Conservation (phyloP, 1,284 basidiomycete species). For the Rhodotorula glutinis region DNA sequence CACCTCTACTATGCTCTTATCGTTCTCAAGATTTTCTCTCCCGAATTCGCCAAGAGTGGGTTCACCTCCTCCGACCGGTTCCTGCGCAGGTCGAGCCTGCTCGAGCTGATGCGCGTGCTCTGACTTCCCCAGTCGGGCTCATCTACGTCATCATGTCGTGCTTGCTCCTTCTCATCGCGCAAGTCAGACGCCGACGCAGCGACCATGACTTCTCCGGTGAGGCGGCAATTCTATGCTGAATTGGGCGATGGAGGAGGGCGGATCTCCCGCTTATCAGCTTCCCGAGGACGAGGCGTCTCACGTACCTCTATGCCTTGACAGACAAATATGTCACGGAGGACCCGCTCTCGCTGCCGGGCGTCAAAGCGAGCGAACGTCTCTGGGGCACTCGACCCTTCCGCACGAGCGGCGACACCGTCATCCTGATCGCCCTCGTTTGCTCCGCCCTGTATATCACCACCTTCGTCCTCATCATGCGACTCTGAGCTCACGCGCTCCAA, state of each 20-base stretch:
- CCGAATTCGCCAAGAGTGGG: constrained; percentile 29
- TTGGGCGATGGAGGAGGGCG: no score
- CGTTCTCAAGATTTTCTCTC: constrained; percentile 30
- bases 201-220: constrained; percentile 31
- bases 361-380: constrained; percentile 17
- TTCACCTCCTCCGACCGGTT: no score
- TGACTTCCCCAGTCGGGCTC: constrained; percentile 13
- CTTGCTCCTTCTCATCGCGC: constrained; percentile 20
- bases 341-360: not conserved
- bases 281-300: not conserved
- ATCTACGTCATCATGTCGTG: constrained; percentile 30
- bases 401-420: constrained; percentile 27
- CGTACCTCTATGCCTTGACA: not conserved
- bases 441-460: constrained; percentile 20
- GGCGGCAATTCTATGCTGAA: not conserved
- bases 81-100: no score
- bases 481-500: not conserved
- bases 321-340: not conserved
- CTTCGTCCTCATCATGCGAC: constrained; percentile 24
- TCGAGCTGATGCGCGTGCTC: not conserved
- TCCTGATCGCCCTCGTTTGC: constrained; percentile 23
- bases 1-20: constrained; percentile 25
- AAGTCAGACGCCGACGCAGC: constrained; percentile 4
- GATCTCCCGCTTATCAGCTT: no score
- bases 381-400: constrained; percentile 30